A percentile compares a stretch with the other conserved stretches of the same genome.
phyloP scores from a whole-genome alignment of 768 basidiomycete genomes.

The Pisolithus tinctorius region DNA sequence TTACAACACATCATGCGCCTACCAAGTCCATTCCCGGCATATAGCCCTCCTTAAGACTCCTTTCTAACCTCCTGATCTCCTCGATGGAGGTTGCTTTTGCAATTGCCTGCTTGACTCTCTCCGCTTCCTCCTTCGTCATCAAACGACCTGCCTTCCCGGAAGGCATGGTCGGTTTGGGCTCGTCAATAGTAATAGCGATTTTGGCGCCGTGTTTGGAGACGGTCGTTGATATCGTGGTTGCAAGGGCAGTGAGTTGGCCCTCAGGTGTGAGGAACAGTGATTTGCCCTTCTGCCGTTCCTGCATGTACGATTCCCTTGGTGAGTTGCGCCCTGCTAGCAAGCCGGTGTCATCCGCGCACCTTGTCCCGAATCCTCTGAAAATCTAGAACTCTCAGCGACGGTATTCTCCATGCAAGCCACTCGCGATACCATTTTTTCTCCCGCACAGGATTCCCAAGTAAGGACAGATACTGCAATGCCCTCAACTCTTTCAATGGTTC shows the following conservation, averaged over 20 bases:
- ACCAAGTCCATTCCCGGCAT: constrained; percentile 72
- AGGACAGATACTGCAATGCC: constrained; percentile 65
- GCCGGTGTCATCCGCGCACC: constrained; percentile 50
- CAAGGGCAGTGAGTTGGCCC: constrained; percentile 70
- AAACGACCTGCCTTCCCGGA: constrained; percentile 73
- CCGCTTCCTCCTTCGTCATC: constrained; percentile 89
- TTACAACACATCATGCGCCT: constrained; percentile 51
- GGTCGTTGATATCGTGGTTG: constrained; percentile 69
- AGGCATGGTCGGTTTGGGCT: constrained; percentile 55
- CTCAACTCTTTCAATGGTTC: constrained; percentile 75
- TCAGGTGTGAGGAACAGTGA: constrained; percentile 77
- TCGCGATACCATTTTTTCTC: constrained; percentile 96
- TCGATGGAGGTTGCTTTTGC: constrained; percentile 87
- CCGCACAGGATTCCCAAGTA: constrained; percentile 78
- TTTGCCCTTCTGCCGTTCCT: constrained; percentile 78
- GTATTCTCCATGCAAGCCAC: constrained; percentile 88
- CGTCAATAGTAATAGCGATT: constrained; percentile 59
- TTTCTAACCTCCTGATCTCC: constrained; percentile 78
- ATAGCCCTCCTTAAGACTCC: constrained; percentile 79
- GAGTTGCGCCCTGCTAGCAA: constrained; percentile 13
- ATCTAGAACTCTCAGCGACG: constrained; percentile 85
- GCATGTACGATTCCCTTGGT: constrained; percentile 21
- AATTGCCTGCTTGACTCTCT: constrained; percentile 81
- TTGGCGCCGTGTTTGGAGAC: constrained; percentile 65
- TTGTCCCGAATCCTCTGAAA: constrained; percentile 93